Evolutionary conservation across 2,329 filamentous ascomycete genomes (phyloP).

Genomic region (Ramichloridium luteum): DNA sequence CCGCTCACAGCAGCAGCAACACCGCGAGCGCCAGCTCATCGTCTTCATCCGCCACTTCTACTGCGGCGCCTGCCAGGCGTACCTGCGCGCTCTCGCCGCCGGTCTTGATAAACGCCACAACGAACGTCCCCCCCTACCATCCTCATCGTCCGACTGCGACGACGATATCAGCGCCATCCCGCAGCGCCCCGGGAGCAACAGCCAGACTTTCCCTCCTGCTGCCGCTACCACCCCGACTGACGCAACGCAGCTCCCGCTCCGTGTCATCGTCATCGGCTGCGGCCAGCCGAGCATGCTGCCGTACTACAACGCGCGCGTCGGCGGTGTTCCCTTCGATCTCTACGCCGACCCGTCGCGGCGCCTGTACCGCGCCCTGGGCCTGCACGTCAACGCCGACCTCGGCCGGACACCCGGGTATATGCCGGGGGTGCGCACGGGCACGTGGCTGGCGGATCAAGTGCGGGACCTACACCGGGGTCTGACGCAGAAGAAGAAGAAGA

Average conservation of each 20-base stretch:
- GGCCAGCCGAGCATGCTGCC: slow-evolving; percentile 26
- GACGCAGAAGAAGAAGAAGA: slow-evolving; percentile 16
- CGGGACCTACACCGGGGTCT: slow-evolving; percentile 4
- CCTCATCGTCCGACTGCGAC: too few species aligned
- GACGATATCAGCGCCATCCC: slow-evolving; percentile 24
- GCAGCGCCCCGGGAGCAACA: too few species aligned
- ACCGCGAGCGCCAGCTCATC: slow-evolving; percentile 28
- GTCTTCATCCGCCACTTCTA: slow-evolving; percentile 33
- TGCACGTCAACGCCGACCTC: slow-evolving; percentile 23
- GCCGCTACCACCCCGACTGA: too few species aligned
- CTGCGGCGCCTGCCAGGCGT: slow-evolving; percentile 30
- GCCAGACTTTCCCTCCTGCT: too few species aligned
- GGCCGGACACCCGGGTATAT: slow-evolving; percentile 27
- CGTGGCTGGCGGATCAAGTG: slow-evolving; percentile 24
- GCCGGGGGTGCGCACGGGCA: slow-evolving; percentile 21
- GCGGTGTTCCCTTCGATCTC: slow-evolving; percentile 27
- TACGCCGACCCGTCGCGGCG: slow-evolving; percentile 26
- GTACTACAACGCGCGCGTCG: slow-evolving; percentile 25
- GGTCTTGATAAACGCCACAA: too few species aligned
- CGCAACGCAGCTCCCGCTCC: slow-evolving; percentile 26
- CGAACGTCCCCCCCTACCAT: too few species aligned
- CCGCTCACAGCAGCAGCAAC: too few species aligned
- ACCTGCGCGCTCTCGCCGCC: slow-evolving; percentile 23
- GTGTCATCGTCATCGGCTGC: slow-evolving; percentile 28
- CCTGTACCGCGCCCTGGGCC: slow-evolving; percentile 27